Percentiles rank a stretch among this genome's conserved stretches.
phyloP scores from a whole-genome alignment of 164 flowering plant genomes.

The Warburgia ugandensis region DNA sequence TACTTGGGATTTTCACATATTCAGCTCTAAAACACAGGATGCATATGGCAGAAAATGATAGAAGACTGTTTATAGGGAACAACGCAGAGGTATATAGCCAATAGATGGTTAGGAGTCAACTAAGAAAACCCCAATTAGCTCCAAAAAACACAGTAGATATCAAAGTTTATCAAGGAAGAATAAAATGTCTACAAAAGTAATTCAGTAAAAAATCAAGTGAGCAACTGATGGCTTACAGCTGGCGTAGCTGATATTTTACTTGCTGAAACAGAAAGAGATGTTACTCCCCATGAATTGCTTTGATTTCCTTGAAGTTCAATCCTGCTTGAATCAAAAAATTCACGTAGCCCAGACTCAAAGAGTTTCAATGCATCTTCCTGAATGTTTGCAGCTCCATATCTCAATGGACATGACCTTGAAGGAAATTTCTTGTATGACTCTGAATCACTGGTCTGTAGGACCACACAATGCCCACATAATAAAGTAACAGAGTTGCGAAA shows the following conservation, averaged over 20 bases:
- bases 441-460: conserved; percentile 39
- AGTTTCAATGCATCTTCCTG: conserved; percentile 77
- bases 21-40: no score
- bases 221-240: conserved; percentile 42
- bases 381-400: conserved; percentile 77
- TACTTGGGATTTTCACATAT: no score
- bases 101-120: no score
- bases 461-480: background rate
- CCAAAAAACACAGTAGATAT: no score
- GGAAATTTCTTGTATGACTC: conserved; percentile 75
- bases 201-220: background rate
- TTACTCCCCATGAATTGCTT: conserved; percentile 58
- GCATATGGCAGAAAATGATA: no score
- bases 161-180: background rate
- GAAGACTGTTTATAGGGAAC: no score
- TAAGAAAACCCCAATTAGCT: no score
- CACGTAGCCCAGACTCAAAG: conserved; percentile 77
- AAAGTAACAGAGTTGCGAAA: background rate
- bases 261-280: conserved; percentile 76
- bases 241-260: conserved; percentile 71
- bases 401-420: conserved; percentile 82
- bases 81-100: no score
- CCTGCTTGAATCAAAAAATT: conserved; percentile 45
- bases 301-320: conserved; percentile 29
- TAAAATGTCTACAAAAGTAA: background rate